These are phyloP conservation scores for Viola odorata DNA, from an alignment of 345 rosid genomes.

Conservation along the genomic window DNA sequence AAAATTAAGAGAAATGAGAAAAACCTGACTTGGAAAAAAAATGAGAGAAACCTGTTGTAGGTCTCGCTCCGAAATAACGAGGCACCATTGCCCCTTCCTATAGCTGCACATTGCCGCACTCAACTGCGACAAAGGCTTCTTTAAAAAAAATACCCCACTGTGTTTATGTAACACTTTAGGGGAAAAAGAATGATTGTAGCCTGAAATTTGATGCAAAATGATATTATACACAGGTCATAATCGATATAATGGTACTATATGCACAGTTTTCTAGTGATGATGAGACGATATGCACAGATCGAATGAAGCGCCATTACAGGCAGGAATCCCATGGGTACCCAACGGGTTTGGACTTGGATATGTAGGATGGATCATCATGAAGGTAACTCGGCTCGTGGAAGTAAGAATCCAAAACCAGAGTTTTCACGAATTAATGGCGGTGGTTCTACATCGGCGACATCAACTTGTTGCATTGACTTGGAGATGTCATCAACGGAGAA, in stretches of 20 bases:
- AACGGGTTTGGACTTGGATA: background rate
- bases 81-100: slow-evolving; percentile 20
- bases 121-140: slow-evolving; percentile 27
- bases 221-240: slow-evolving; percentile 35
- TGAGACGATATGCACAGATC: slow-evolving; percentile 13
- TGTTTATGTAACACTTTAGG: slow-evolving; percentile 32
- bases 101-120: slow-evolving; percentile 31
- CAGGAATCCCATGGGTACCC: slow-evolving; percentile 1
- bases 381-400: slow-evolving; percentile 68
- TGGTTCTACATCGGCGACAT: slow-evolving; percentile 79
- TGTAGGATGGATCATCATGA: background rate
- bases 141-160: slow-evolving; percentile 33
- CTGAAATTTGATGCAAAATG: slow-evolving; percentile 12
- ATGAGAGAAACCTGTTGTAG: slow-evolving; percentile 16
- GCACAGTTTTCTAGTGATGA: slow-evolving; percentile 23
- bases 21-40: background rate
- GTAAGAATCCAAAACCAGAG: slow-evolving; percentile 87
- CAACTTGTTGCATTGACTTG: slow-evolving; percentile 85
- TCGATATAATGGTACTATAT: slow-evolving; percentile 14
- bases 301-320: background rate
- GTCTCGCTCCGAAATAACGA: slow-evolving; percentile 16
- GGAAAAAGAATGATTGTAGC: slow-evolving; percentile 35
- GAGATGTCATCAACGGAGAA: slow-evolving; percentile 98
- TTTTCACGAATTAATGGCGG: slow-evolving; percentile 82
- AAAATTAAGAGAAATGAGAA: slow-evolving; percentile 3